A percentile compares a stretch with the other conserved stretches of the same genome.
phyloP scores from a whole-genome alignment of 2,329 filamentous ascomycete species.

The Venturia effusa region DNA sequence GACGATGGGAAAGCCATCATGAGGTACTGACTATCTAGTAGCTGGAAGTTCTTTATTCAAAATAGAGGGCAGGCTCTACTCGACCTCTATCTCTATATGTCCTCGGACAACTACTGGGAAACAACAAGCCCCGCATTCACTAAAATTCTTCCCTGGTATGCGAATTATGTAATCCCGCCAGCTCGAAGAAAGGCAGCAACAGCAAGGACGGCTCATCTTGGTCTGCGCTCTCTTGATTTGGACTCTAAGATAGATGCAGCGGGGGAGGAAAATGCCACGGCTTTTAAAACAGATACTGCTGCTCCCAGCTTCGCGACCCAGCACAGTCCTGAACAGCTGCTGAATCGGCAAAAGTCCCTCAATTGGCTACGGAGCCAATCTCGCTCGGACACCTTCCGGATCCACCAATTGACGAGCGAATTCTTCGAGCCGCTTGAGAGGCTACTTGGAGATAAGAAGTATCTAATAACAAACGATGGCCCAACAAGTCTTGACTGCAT shows the following conservation, averaged over 20 bases:
- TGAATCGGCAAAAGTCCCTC: slow-evolving; percentile 1
- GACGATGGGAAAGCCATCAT: not conserved
- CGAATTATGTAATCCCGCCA: slow-evolving; percentile 77
- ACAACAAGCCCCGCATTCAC: slow-evolving; percentile 73
- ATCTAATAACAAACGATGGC: slow-evolving; percentile 41
- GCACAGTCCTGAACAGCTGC: not conserved
- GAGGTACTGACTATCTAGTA: not conserved
- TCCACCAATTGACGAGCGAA: slow-evolving; percentile 60
- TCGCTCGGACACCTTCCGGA: slow-evolving; percentile 61
- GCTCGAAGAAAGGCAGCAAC: slow-evolving; percentile 60
- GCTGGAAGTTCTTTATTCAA: slow-evolving; percentile 8
- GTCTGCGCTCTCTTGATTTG: slow-evolving; percentile 9
- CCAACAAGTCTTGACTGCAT: slow-evolving; percentile 66
- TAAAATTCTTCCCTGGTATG: slow-evolving; percentile 68
- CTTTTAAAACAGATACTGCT: not conserved
- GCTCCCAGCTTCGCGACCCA: not conserved
- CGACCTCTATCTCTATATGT: slow-evolving; percentile 82
- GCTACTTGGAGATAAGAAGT: slow-evolving; percentile 45
- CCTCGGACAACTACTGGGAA: slow-evolving; percentile 73
- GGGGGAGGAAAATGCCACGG: not conserved
- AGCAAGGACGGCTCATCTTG: slow-evolving; percentile 46
- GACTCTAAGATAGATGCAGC: not conserved
- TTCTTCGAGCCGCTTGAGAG: slow-evolving; percentile 62
- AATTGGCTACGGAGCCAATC: slow-evolving; percentile 48
- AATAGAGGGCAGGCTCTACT: slow-evolving; percentile 43